Percentiles rank a stretch among this genome's conserved stretches.
Evolutionary conservation across 2,329 filamentous ascomycete genomes (phyloP).

Genomic region (Botryotinia narcissicola): DNA sequence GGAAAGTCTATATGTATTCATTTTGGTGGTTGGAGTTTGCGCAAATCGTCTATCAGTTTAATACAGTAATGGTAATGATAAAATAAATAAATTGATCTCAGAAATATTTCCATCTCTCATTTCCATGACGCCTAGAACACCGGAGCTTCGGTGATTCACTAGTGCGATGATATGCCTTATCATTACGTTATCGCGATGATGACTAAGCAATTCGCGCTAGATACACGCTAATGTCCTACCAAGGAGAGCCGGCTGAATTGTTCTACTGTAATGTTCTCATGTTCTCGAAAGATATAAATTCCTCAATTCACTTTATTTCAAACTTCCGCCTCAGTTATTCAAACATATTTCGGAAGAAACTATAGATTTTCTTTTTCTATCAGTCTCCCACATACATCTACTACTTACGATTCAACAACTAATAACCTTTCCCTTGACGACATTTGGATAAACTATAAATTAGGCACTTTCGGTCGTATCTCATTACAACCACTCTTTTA

Average conservation of each 20-base stretch:
- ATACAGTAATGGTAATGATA: neutral
- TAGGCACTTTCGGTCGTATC: neutral
- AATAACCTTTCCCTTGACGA: neutral
- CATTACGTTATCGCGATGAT: neutral
- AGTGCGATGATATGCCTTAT: neutral
- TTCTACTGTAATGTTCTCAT: neutral
- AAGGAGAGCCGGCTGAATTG: conserved; percentile 16
- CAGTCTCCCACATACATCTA: neutral
- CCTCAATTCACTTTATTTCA: neutral
- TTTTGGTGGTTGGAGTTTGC: neutral
- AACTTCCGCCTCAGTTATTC: neutral
- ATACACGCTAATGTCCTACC: conserved; percentile 12
- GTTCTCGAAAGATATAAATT: neutral
- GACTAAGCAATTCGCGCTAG: neutral
- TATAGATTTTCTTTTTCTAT: neutral
- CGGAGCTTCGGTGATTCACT: conserved; percentile 5
- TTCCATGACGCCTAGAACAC: conserved; percentile 7
- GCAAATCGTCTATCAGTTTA: neutral
- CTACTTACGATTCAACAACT: neutral
- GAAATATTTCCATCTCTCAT: neutral
- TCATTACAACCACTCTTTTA: neutral
- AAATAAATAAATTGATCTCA: neutral
- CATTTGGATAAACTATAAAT: conserved; percentile 6
- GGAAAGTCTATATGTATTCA: conserved; percentile 15
- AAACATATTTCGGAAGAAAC: neutral